A percentile compares a stretch with the other conserved stretches of the same genome.
phyloP scores from a whole-genome alignment of 768 basidiomycete genomes.

The Termitomyces sp. region DNA sequence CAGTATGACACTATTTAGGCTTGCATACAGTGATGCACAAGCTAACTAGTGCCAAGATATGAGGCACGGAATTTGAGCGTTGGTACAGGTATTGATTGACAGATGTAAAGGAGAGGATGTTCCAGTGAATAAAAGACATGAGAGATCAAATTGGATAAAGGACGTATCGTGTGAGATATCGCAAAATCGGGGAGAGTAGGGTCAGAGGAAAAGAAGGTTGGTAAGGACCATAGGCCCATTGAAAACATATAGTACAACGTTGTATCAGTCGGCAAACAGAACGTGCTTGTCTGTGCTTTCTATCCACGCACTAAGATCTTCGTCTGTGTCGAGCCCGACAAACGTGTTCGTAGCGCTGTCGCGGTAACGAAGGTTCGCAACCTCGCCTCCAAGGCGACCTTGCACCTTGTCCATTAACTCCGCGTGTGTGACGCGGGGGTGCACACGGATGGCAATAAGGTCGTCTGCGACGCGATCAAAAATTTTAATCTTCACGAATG shows the following conservation, averaged over 20 bases:
- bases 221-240: background rate
- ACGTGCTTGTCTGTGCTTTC: slow-evolving; percentile 79
- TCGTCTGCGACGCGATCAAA: slow-evolving; percentile 93
- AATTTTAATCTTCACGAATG: slow-evolving; percentile 98
- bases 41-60: slow-evolving; percentile 1
- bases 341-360: slow-evolving; percentile 66
- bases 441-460: slow-evolving; percentile 94
- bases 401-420: slow-evolving; percentile 94
- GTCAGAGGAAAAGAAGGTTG: background rate
- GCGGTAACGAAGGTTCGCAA: slow-evolving; percentile 69
- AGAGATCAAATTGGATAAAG: slow-evolving; percentile 17
- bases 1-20: slow-evolving; percentile 17
- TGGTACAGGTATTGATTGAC: slow-evolving; percentile 7
- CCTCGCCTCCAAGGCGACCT: slow-evolving; percentile 73
- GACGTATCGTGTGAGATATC: slow-evolving; percentile 8
- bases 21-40: slow-evolving; percentile 1
- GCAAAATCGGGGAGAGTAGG: background rate
- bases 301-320: slow-evolving; percentile 69
- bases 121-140: slow-evolving; percentile 11
- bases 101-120: background rate
- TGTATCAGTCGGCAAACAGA: slow-evolving; percentile 66
- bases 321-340: slow-evolving; percentile 59
- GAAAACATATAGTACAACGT: background rate
- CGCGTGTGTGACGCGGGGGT: slow-evolving; percentile 80
- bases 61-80: slow-evolving; percentile 1